These are phyloP conservation scores for Fusarium nodosum DNA, from an alignment of 2,329 filamentous ascomycete genomes.

Conservation along the genomic window DNA sequence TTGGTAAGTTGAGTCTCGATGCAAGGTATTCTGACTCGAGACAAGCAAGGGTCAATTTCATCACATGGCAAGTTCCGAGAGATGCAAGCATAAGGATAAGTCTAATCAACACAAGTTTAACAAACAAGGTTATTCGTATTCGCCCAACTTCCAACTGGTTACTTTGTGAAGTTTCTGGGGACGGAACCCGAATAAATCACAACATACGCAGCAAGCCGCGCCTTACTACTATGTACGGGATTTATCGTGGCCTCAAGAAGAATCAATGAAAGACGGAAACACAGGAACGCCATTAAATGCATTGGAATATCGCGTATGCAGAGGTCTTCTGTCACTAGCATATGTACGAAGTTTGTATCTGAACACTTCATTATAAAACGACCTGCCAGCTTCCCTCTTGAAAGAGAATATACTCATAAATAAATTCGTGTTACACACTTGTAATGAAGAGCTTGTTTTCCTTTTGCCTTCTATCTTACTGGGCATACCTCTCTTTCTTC, in stretches of 20 bases:
- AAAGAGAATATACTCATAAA: not conserved
- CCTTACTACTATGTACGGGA: not conserved
- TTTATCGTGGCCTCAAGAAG: not conserved
- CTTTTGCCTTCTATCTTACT: not conserved
- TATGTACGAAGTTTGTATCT: not conserved
- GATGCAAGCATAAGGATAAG: conserved; percentile 16
- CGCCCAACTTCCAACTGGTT: not conserved
- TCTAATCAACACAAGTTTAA: conserved; percentile 15
- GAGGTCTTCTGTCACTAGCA: not conserved
- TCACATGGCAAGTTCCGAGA: not conserved
- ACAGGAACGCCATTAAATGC: not conserved
- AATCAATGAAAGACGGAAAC: not conserved
- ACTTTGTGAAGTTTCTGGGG: not conserved
- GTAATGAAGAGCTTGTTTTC: not conserved
- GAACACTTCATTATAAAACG: not conserved
- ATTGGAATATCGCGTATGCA: conserved; percentile 1
- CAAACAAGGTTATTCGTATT: conserved; percentile 3
- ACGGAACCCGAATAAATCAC: conserved; percentile 3
- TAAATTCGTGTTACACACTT: not conserved
- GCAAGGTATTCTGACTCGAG: not conserved
- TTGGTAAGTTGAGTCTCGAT: not conserved
- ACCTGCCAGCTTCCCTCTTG: not conserved
- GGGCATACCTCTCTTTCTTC: not conserved
- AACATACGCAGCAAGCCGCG: not conserved
- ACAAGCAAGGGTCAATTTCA: not conserved